Percentiles rank a stretch among this genome's conserved stretches.
phyloP scores from a whole-genome alignment of 768 basidiomycete species.

The Xerocomellus intermedius region DNA sequence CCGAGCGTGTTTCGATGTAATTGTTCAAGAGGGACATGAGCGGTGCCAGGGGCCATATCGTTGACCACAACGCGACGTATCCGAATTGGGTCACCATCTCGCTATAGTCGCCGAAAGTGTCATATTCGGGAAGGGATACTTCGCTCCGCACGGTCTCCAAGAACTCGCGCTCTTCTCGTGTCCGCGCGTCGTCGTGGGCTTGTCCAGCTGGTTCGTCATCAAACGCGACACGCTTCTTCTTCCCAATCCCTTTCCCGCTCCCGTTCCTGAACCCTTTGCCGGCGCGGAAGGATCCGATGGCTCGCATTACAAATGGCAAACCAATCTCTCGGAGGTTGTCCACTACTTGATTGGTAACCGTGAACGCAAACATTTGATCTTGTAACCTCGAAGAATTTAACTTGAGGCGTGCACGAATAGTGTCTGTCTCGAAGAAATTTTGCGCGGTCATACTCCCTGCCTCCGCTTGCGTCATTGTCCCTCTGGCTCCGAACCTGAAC shows the following conservation, averaged over 20 bases:
- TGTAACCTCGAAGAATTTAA: slow-evolving; percentile 69
- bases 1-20: slow-evolving; percentile 84
- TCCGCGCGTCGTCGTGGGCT: slow-evolving; percentile 30
- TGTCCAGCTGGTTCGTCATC: slow-evolving; percentile 52
- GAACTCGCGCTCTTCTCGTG: slow-evolving; percentile 71
- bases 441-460: slow-evolving; percentile 16
- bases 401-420: slow-evolving; percentile 50
- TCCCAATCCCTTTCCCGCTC: slow-evolving; percentile 23
- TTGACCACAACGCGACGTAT: slow-evolving; percentile 88
- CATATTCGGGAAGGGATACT: slow-evolving; percentile 76
- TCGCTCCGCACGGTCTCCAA: slow-evolving; percentile 76
- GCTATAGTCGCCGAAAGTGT: slow-evolving; percentile 83
- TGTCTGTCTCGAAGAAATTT: slow-evolving; percentile 52
- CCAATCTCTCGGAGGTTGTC: slow-evolving; percentile 78
- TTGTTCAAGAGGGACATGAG: slow-evolving; percentile 92
- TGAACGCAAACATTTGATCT: slow-evolving; percentile 92
- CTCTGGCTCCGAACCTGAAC: slow-evolving; percentile 27
- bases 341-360: slow-evolving; percentile 84
- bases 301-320: slow-evolving; percentile 73
- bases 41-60: slow-evolving; percentile 92
- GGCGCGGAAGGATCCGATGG: slow-evolving; percentile 48
- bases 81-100: slow-evolving; percentile 98
- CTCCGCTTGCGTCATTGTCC: slow-evolving; percentile 6
- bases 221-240: slow-evolving; percentile 70
- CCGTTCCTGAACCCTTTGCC: slow-evolving; percentile 38